These are phyloP conservation scores for Paratinospora sagittata DNA, from an alignment of 164 flowering plant genomes.

Conservation along the genomic window DNA sequence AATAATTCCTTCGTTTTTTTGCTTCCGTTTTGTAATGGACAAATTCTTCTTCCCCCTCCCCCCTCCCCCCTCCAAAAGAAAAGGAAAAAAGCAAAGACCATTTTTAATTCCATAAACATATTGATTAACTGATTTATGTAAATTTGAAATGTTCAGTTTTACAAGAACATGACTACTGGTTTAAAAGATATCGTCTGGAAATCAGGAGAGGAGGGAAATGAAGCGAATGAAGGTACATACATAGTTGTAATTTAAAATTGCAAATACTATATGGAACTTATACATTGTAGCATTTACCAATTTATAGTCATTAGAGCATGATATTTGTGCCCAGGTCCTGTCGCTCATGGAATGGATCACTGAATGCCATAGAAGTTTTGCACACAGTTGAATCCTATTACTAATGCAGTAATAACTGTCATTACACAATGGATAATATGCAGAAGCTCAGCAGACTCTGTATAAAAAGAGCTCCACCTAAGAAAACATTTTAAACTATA, in stretches of 20 bases:
- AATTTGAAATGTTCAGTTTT: constrained; percentile 34
- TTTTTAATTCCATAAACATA: neutral
- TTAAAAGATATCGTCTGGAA: constrained; percentile 59
- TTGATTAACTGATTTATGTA: neutral
- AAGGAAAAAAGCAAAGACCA: neutral
- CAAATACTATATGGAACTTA: neutral
- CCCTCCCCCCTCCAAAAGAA: too few species aligned
- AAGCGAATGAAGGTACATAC: constrained; percentile 14
- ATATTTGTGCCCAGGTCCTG: neutral
- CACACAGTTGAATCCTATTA: too few species aligned
- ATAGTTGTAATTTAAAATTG: neutral
- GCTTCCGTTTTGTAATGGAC: too few species aligned
- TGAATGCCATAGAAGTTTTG: neutral
- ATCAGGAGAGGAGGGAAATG: constrained; percentile 29
- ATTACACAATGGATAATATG: too few species aligned
- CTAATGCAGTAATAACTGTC: too few species aligned
- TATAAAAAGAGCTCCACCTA: neutral
- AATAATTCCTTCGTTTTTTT: too few species aligned
- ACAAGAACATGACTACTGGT: constrained; percentile 54
- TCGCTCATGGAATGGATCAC: neutral
- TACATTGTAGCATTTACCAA: neutral
- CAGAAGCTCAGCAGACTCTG: too few species aligned
- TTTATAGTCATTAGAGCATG: neutral
- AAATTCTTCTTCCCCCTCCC: too few species aligned
- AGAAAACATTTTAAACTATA: too few species aligned